Evolutionary conservation across 2,329 filamentous ascomycete genomes (phyloP), one percentile per base, ranked within the genome.

Genomic region (Fusarium sambucinum): DNA sequence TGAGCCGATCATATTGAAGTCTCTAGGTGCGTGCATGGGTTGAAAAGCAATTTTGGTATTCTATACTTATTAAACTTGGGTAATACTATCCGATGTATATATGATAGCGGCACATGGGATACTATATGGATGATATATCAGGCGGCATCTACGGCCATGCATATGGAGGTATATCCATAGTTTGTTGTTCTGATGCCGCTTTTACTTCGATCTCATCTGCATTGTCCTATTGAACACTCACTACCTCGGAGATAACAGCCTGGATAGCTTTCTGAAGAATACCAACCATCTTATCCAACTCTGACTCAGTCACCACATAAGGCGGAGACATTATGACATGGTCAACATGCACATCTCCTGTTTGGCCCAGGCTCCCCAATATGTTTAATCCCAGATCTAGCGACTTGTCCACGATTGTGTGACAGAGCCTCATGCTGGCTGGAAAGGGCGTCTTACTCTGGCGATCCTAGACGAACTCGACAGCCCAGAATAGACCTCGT

Each of bases 401-500:
- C 3, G 32, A 32, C 12, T 38, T 45, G 13, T 45, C 45, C 8
- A 45, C 55, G 17, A 60, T 44, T 27, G 14, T 32, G 27, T 60
- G 55, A 8, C 38, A 60, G 2, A 61, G 29, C 10, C 45, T 29
- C 27, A 53, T 44, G 29, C 23, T 38, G 13, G 45, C 38, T 10
- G 32, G 32, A 35, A 60, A 52, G 7, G 58, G 45, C 14, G 21
- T 45, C 27, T 53, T 53, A 14, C 6, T 33, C 17, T 9, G 16
- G 14, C 27, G n/a, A 17, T 61, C 45, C 10, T 60, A 38, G 23
- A 60, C 13, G 11, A 60, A 61, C 21, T 54, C 33, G 23, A 54
- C 16, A 19, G 45, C 38, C 55, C 58, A 53, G 41, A 61, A 60
- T 11, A 60, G 40, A 7, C 58, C 58, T 29, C 38, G 38, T 30